phyloP scores from a whole-genome alignment of 768 basidiomycete species.

The Albatrellus ellisii region DNA sequence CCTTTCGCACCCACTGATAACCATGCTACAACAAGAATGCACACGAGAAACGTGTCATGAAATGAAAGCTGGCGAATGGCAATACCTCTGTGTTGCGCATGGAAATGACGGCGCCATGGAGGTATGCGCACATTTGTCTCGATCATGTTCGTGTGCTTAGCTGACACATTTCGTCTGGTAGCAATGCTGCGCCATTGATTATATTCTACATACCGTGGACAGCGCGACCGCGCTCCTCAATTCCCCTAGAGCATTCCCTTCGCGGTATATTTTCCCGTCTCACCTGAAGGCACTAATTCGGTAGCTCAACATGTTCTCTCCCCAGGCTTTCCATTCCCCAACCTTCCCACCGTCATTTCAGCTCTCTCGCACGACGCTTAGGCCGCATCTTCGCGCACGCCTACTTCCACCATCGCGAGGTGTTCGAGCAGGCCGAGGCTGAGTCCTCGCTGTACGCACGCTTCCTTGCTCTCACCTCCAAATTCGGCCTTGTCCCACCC shows the following conservation, averaged over 20 bases:
- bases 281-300: conserved; percentile 8
- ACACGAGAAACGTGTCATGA: conserved; percentile 79
- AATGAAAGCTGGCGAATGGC: conserved; percentile 99
- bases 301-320: conserved; percentile 6
- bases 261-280: conserved; percentile 39
- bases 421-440: conserved; percentile 81
- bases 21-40: conserved; percentile 78
- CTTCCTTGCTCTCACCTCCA: conserved; percentile 71
- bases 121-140: conserved; percentile 28
- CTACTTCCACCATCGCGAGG: conserved; percentile 89
- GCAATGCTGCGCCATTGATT: conserved; percentile 98
- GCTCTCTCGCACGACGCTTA: conserved; percentile 79
- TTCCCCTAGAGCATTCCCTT: conserved; percentile 85
- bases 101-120: conserved; percentile 82
- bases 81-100: conserved; percentile 92
- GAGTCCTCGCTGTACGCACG: conserved; percentile 86
- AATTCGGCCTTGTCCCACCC: conserved; percentile 69
- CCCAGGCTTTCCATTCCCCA: conserved; percentile 73
- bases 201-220: conserved; percentile 86
- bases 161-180: conserved; percentile 17
- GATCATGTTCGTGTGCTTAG: background rate
- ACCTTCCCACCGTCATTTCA: conserved; percentile 78
- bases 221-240: conserved; percentile 87
- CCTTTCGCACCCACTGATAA: conserved; percentile 74
- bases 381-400: conserved; percentile 95